A percentile compares a stretch with the other conserved stretches of the same genome.
Evolutionary conservation across 2,329 filamentous ascomycete genomes (phyloP).

Genomic region (Colletotrichum acutatum): DNA sequence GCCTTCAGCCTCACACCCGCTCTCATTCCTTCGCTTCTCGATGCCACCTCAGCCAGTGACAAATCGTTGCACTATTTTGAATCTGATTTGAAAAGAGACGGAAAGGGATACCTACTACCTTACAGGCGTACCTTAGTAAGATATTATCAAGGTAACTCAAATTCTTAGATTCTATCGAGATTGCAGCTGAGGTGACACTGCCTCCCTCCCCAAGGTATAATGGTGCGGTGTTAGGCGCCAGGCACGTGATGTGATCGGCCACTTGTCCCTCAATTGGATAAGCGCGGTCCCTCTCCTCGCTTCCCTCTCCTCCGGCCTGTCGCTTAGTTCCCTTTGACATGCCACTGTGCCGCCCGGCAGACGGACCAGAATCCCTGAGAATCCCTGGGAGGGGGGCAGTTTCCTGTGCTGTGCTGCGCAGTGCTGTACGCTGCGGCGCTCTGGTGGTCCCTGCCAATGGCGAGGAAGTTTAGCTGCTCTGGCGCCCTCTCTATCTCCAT

Average conservation of each 20-base stretch:
- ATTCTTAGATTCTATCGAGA: neutral
- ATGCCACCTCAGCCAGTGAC: neutral
- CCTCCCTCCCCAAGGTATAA: too few relatives aligned
- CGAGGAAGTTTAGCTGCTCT: neutral
- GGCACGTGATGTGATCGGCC: neutral
- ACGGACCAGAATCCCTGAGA: neutral
- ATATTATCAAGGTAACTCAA: neutral
- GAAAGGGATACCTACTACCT: neutral
- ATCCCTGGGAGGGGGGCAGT: too few relatives aligned
- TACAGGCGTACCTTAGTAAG: too few relatives aligned
- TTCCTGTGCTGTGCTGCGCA: too few relatives aligned
- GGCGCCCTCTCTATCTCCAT: neutral
- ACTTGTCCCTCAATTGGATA: slow-evolving; percentile 9
- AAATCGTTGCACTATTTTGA: neutral
- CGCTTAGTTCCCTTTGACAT: neutral
- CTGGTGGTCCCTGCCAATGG: neutral
- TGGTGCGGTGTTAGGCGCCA: neutral
- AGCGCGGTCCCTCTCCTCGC: slow-evolving; percentile 4
- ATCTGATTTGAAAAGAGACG: neutral
- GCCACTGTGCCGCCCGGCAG: neutral
- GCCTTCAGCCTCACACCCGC: neutral
- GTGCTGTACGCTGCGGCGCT: neutral
- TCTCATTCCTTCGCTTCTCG: neutral
- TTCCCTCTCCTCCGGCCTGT: neutral
- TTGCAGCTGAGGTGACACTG: slow-evolving; percentile 1